phyloP scores from a whole-genome alignment of 2,329 filamentous ascomycete genomes.

The Fusarium illudens region DNA sequence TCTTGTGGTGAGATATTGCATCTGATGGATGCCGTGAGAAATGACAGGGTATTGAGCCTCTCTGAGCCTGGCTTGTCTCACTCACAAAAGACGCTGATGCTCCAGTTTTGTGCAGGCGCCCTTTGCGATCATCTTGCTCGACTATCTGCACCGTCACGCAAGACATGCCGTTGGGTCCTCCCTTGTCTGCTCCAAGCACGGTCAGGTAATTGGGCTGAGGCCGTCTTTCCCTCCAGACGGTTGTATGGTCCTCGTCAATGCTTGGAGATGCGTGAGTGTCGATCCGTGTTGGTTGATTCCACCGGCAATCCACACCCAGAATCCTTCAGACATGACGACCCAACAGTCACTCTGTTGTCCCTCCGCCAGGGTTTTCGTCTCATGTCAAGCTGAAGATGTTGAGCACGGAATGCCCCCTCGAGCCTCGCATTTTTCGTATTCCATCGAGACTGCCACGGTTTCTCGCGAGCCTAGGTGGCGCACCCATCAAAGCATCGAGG shows the following conservation, averaged over 20 bases:
- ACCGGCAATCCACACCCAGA: constrained; percentile 4
- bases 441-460: background rate
- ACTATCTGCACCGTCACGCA: background rate
- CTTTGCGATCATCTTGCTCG: background rate
- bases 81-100: background rate
- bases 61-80: background rate
- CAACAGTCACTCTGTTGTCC: background rate
- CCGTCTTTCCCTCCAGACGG: background rate
- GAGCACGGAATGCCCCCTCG: background rate
- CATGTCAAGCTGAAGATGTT: background rate
- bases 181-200: background rate
- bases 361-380: background rate
- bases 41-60: background rate
- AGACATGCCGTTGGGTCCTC: background rate
- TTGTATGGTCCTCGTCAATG: background rate
- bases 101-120: background rate
- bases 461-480: constrained; percentile 7
- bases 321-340: constrained; percentile 14
- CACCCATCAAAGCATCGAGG: background rate
- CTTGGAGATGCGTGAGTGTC: background rate
- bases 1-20: background rate
- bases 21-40: background rate
- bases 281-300: constrained; percentile 10
- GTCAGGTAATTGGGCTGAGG: background rate
- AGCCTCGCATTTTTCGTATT: background rate